Evolutionary conservation across 345 rosid genomes (phyloP).

Genomic region (Erodium maritimum): DNA sequence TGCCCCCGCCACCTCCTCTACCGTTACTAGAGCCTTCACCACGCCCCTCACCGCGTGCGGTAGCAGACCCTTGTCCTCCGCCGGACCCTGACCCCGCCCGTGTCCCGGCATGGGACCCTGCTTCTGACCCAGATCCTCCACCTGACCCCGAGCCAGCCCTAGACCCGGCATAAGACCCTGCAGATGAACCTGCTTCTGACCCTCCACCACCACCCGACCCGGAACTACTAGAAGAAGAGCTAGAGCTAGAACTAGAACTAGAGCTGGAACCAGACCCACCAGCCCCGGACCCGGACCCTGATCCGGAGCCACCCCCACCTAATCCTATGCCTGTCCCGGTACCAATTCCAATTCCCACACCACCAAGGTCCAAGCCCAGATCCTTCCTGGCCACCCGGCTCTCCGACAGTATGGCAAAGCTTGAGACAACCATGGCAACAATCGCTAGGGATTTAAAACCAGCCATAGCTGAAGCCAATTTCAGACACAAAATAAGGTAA

Average conservation of each 20-base stretch:
- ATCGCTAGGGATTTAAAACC: slow-evolving; percentile 10
- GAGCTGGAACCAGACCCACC: slow-evolving; percentile 23
- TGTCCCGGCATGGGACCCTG: background rate
- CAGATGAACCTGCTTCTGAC: slow-evolving; percentile 58
- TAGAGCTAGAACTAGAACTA: slow-evolving; percentile 14
- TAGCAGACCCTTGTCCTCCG: no score
- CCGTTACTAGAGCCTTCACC: no score
- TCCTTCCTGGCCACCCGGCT: slow-evolving; percentile 39
- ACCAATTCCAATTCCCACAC: slow-evolving; percentile 25
- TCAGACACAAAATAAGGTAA: background rate
- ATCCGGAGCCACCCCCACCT: slow-evolving; percentile 32
- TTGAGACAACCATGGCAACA: slow-evolving; percentile 7
- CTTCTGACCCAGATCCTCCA: slow-evolving; percentile 10
- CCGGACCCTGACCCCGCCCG: background rate
- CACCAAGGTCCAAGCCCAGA: slow-evolving; percentile 38
- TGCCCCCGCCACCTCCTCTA: no score
- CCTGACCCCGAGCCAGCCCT: slow-evolving; percentile 47
- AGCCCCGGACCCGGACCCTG: slow-evolving; percentile 24
- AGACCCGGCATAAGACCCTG: slow-evolving; percentile 66
- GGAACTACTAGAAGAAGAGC: slow-evolving; percentile 21
- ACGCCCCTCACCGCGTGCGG: no score
- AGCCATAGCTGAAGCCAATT: slow-evolving; percentile 7
- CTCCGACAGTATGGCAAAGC: slow-evolving; percentile 16
- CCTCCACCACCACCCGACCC: slow-evolving; percentile 31
- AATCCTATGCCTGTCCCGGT: slow-evolving; percentile 26